Evolutionary conservation across 352 stramenopile species (phyloP).

Genomic region (Phytophthora litchii): DNA sequence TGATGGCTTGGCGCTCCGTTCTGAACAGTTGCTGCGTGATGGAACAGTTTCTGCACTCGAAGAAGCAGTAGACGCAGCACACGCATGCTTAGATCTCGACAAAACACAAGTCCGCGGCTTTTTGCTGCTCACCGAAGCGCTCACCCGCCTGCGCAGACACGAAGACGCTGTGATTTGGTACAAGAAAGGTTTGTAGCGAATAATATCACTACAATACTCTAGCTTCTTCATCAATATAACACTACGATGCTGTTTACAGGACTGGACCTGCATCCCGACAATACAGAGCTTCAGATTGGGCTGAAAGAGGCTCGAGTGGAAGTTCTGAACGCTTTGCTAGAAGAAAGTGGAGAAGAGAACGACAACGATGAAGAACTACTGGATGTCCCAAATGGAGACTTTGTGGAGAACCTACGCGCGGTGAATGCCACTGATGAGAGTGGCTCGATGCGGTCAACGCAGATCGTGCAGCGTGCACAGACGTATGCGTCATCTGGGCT

Average conservation of each 20-base stretch:
- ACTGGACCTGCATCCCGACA: conserved; percentile 45
- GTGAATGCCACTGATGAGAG: neutral
- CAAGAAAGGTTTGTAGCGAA: conserved; percentile 46
- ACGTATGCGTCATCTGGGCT: conserved; percentile 24
- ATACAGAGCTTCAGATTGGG: conserved; percentile 42
- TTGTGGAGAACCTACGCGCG: conserved; percentile 3
- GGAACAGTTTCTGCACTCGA: conserved; percentile 17
- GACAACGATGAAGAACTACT: conserved; percentile 27
- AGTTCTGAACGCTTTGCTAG: conserved; percentile 54
- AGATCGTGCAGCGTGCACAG: conserved; percentile 31
- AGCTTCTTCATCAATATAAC: neutral
- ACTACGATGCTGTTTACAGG: conserved; percentile 26
- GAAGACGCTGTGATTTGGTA: conserved; percentile 49
- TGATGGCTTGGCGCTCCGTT: conserved; percentile 8
- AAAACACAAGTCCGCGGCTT: conserved; percentile 31
- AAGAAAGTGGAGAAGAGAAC: conserved; percentile 42
- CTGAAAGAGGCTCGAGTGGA: conserved; percentile 62
- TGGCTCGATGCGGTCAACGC: conserved; percentile 8
- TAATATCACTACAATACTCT: neutral
- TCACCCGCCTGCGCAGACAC: conserved; percentile 41
- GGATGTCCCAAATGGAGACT: neutral
- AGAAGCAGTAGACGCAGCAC: conserved; percentile 40
- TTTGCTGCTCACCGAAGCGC: conserved; percentile 43
- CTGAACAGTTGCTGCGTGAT: conserved; percentile 38
- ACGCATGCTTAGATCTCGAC: conserved; percentile 30